Conservation (phyloP, 306 rosid species). For the Adenanthera pavonina region DNA sequence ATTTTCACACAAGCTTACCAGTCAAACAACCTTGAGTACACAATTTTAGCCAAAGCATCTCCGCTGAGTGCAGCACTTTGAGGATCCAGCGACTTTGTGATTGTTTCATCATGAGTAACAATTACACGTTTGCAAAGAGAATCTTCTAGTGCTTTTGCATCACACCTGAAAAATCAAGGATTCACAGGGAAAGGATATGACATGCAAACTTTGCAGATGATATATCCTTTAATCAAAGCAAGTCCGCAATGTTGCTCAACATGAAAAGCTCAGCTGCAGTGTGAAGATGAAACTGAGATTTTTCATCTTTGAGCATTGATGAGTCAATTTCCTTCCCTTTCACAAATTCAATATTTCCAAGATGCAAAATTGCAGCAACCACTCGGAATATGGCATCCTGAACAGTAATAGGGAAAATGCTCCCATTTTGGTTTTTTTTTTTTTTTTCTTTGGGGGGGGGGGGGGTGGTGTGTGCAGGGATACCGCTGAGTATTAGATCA, state of each 20-base stretch:
- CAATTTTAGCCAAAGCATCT: conserved; percentile 96
- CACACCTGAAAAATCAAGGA: conserved; percentile 76
- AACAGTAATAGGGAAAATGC: conserved; percentile 24
- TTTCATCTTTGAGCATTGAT: conserved; percentile 86
- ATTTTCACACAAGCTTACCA: conserved; percentile 64
- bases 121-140: conserved; percentile 99
- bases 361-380: conserved; percentile 96
- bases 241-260: conserved; percentile 52
- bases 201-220: conserved; percentile 30
- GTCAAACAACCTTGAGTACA: conserved; percentile 92
- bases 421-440: too few species aligned
- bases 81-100: conserved; percentile 93
- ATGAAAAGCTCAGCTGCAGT: conserved; percentile 94
- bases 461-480: too few species aligned
- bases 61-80: conserved; percentile 87
- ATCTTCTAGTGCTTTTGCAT: conserved; percentile 90
- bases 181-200: conserved; percentile 35
- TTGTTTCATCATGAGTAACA: conserved; percentile 95
- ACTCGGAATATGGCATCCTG: conserved; percentile 99
- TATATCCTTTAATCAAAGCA: conserved; percentile 31
- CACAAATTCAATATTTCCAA: conserved; percentile 93
- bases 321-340: conserved; percentile 95
- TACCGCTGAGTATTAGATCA: too few species aligned
- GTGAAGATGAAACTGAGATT: conserved; percentile 81
- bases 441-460: too few species aligned